phyloP scores from a whole-genome alignment of 306 rosid genomes.

The Quercus bicolor region DNA sequence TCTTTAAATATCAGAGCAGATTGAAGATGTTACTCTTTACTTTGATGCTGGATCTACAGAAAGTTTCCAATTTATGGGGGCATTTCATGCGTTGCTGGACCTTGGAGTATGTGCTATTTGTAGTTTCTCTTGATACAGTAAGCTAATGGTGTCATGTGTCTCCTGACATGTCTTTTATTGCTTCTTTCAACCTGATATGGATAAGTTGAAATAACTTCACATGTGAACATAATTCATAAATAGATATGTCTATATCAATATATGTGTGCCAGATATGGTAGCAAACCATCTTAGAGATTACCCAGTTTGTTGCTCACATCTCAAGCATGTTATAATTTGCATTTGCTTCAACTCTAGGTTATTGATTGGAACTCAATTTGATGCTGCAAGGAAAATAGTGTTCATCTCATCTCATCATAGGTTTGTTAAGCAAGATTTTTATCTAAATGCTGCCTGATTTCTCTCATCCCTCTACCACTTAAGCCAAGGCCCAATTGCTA shows the following conservation, averaged over 20 bases:
- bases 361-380: constrained; percentile 62
- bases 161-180: neutral
- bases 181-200: neutral
- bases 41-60: constrained; percentile 78
- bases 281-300: neutral
- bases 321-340: neutral
- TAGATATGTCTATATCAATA: neutral
- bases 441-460: too few species aligned
- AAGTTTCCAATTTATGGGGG: constrained; percentile 74
- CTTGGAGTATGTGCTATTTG: too few species aligned
- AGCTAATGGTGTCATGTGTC: constrained; percentile 9
- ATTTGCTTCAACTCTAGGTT: constrained; percentile 43
- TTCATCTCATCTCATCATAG: constrained; percentile 52
- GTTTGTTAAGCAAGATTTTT: too few species aligned
- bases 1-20: neutral
- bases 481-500: too few species aligned
- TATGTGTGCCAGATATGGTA: neutral
- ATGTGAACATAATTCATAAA: neutral
- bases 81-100: neutral
- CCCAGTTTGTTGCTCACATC: neutral
- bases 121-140: constrained; percentile 67
- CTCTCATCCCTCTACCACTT: too few species aligned
- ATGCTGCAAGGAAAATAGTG: constrained; percentile 52
- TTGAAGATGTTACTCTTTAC: constrained; percentile 67
- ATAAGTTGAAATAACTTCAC: neutral